Percentiles rank a stretch among this genome's conserved stretches.
These are phyloP conservation scores for Russula lepida DNA, from an alignment of 768 basidiomycete genomes.

Conservation along the genomic window DNA sequence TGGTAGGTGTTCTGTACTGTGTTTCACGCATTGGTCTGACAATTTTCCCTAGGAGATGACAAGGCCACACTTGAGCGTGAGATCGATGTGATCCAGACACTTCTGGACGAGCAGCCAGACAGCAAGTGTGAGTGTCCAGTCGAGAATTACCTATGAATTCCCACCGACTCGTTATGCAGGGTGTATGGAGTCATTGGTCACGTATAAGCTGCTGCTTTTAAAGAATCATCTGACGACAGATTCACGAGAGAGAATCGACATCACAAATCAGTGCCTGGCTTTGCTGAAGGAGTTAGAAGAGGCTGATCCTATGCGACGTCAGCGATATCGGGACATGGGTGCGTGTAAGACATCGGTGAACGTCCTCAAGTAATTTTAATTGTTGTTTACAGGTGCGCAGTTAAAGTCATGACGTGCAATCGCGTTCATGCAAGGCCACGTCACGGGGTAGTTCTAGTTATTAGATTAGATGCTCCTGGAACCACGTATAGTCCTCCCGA, in stretches of 20 bases:
- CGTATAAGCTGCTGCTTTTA: slow-evolving; percentile 71
- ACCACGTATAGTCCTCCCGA: not conserved
- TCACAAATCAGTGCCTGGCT: slow-evolving; percentile 39
- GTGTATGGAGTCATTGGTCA: slow-evolving; percentile 89
- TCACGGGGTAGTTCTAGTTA: not conserved
- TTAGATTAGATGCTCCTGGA: not conserved
- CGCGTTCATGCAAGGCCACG: not conserved
- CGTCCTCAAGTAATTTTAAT: not conserved
- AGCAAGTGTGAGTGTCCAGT: slow-evolving; percentile 65
- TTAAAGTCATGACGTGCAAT: not conserved
- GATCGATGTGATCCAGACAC: slow-evolving; percentile 69
- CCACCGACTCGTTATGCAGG: slow-evolving; percentile 40
- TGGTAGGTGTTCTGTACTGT: slow-evolving; percentile 37
- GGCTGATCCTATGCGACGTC: slow-evolving; percentile 57
- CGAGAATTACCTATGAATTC: not conserved
- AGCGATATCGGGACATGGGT: slow-evolving; percentile 65
- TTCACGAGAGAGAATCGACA: slow-evolving; percentile 23
- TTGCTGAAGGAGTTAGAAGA: slow-evolving; percentile 47
- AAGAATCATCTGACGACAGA: slow-evolving; percentile 34
- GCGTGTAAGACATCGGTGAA: slow-evolving; percentile 21
- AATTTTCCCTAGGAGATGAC: slow-evolving; percentile 42
- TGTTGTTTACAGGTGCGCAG: not conserved
- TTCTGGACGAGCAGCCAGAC: slow-evolving; percentile 83
- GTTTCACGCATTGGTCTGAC: not conserved
- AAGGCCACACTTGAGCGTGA: slow-evolving; percentile 58